phyloP scores from a whole-genome alignment of 169 alveolate species.

The Amoebophrya sp. region DNA sequence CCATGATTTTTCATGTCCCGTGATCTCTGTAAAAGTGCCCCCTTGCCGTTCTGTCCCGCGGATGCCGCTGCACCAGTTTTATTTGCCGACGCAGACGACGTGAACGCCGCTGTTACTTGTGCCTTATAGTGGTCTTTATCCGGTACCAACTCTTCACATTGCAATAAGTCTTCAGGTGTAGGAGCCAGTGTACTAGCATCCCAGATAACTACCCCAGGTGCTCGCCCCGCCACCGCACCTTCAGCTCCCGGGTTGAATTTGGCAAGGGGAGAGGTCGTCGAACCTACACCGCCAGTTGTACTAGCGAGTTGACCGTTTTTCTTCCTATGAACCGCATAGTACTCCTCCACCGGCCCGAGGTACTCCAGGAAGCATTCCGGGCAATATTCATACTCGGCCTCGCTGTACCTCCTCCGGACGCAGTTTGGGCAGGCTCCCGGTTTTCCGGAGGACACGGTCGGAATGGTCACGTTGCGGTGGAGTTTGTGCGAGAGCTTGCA shows the following conservation, averaged over 20 bases:
- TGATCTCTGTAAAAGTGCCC: no score
- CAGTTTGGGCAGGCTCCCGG: slow-evolving; percentile 19
- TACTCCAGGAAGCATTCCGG: not conserved
- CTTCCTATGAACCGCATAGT: no score
- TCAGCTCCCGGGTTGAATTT: not conserved
- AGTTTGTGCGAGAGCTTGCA: no score
- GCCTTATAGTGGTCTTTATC: no score
- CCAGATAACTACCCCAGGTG: not conserved
- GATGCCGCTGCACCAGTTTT: no score
- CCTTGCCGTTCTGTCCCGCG: no score
- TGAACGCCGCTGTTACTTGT: no score
- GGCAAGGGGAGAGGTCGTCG: not conserved
- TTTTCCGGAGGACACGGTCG: no score
- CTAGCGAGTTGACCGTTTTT: not conserved
- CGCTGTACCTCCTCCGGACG: not conserved
- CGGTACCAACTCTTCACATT: no score
- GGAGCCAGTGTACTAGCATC: not conserved
- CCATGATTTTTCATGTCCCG: no score
- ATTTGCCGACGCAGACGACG: no score
- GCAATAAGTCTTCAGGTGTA: not conserved
- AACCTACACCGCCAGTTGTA: not conserved
- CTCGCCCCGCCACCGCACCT: not conserved
- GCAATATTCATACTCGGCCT: not conserved
- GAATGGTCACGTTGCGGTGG: no score
- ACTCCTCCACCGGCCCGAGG: not conserved